phyloP scores from a whole-genome alignment of 805 yeast species.

The Barnettozyma botsteinii region DNA sequence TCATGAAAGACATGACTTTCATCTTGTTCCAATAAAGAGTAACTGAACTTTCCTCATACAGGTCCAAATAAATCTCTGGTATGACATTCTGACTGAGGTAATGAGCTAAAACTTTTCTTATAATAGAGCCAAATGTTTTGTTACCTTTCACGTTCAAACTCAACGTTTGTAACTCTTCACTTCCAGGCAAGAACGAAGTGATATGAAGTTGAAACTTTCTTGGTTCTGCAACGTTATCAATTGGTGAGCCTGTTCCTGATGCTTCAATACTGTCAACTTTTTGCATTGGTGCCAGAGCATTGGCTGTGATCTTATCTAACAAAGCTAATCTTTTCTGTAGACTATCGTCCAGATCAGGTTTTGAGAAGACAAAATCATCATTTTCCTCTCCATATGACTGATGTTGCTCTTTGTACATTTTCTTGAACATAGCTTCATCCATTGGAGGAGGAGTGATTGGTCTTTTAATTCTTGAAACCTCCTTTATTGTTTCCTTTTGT shows the following conservation, averaged over 20 bases:
- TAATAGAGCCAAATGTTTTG: constrained; percentile 14
- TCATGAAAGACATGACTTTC: constrained; percentile 21
- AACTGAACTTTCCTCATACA: constrained; percentile 14
- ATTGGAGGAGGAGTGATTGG: constrained; percentile 17
- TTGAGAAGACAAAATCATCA: neutral
- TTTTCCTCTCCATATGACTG: no score
- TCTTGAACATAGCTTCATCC: constrained; percentile 12
- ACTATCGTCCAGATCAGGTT: neutral
- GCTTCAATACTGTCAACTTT: no score
- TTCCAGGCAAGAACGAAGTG: constrained; percentile 20
- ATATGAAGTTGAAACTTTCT: constrained; percentile 12
- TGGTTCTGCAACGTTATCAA: neutral
- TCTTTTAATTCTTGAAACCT: constrained; percentile 5
- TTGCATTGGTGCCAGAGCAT: neutral
- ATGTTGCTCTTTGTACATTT: neutral
- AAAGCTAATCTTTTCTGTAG: constrained; percentile 1
- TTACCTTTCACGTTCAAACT: constrained; percentile 15
- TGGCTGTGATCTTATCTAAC: neutral
- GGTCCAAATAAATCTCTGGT: neutral
- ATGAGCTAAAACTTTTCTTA: constrained; percentile 12
- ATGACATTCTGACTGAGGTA: constrained; percentile 4
- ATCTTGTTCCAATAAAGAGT: constrained; percentile 20
- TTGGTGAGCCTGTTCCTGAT: no score
- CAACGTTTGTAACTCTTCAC: constrained; percentile 3
- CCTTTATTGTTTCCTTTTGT: neutral